Base-by-base conservation (phyloP, 1,139 yeast genomes). In the Ogataea hybrid region DNA sequence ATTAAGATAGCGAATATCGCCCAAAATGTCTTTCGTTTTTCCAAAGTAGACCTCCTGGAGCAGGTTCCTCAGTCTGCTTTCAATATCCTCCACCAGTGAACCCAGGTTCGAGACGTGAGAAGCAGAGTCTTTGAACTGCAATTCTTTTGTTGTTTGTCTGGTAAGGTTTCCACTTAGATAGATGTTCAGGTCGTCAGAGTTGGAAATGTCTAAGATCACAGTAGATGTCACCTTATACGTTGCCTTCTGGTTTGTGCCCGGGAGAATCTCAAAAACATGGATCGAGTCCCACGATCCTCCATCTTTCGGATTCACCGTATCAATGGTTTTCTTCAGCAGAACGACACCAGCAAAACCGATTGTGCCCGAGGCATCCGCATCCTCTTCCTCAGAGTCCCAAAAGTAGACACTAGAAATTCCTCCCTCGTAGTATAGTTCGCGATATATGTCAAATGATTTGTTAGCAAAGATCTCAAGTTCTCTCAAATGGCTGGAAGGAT, bases 41-140 rank as follows among this genome's bases (percentile, higher is more conserved):
- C 95, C 97, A 60, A 92, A 92, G 62, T 92, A 92, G 21, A 92
- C 97, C 50, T 88, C 96, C 62, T 90, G 96, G 49, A 92, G 73
- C 66, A 86, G 71, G 57, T 85, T 87, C 64, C 98, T 77, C 68
- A 92, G 72, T 61, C 84, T 88, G 52, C 85, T 81, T 65, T 92
- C 98, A 39, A 88, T 75, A 51, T 88, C 96, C 64, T 92, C 98
- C 21, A 92, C 77, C 56, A 90, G 64, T 2, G 84, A 72, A 20
- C 98, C 98, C 53, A 92, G 69, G 58, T 90, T 89, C 38, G 89
- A 80, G 48, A 92, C 76, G 62, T 92, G 97, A 23, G 81, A 75
- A 16, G 51, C 37, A 5, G 79, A 69, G 50, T 75, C 81, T 40
- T 71, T 67, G 43, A 69, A 53, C 57, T 68, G 56, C 52, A 77